Conservation (phyloP, 768 basidiomycete species). For the Trametes sanguinea region DNA sequence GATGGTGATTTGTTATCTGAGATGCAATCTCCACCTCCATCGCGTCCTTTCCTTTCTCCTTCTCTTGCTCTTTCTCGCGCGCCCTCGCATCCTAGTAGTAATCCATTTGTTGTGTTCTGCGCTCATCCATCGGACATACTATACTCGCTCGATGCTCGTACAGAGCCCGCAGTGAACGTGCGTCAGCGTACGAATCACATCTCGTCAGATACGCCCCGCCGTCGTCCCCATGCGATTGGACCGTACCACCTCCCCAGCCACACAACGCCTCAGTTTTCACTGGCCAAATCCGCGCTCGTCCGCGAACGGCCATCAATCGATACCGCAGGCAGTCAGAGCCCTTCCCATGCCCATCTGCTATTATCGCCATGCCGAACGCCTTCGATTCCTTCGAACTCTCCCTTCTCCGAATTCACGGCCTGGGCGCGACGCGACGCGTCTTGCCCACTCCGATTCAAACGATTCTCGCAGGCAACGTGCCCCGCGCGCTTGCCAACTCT, state of each 20-base stretch:
- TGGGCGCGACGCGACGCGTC: not conserved
- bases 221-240: not conserved
- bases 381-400: not conserved
- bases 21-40: slow-evolving; percentile 3
- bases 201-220: not conserved
- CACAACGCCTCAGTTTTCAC: not conserved
- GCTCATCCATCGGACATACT: too few relatives aligned
- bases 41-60: not conserved
- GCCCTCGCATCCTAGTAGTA: not conserved
- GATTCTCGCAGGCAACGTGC: not conserved
- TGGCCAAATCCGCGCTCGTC: not conserved
- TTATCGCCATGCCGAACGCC: too few relatives aligned
- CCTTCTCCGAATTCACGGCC: not conserved
- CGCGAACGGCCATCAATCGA: slow-evolving; percentile 7
- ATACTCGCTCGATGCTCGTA: too few relatives aligned
- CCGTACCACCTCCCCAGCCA: not conserved
- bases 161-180: not conserved
- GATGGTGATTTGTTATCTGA: slow-evolving; percentile 22
- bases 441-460: not conserved
- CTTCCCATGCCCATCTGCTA: not conserved
- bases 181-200: not conserved
- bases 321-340: not conserved
- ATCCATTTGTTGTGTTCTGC: too few relatives aligned
- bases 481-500: not conserved
- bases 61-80: not conserved